Conservation (phyloP, 176 grass and related monocot genomes). For the Puya raimondii region DNA sequence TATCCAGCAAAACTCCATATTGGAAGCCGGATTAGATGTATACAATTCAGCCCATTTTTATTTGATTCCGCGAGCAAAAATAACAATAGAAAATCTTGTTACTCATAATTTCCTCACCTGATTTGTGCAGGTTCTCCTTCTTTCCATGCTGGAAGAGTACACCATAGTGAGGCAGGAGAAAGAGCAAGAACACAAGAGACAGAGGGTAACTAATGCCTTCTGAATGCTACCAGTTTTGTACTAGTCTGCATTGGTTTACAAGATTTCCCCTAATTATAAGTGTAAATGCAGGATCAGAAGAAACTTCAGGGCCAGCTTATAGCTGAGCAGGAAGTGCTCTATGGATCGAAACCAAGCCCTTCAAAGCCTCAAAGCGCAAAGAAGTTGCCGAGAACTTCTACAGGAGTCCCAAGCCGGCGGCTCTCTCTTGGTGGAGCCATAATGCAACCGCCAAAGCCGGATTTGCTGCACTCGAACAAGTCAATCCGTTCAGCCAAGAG, state of each 20-base stretch:
- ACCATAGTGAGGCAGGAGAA: conserved; percentile 36
- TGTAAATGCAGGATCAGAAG: conserved; percentile 46
- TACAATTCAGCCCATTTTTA: no score
- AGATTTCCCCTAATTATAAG: background rate
- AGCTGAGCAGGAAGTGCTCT: conserved; percentile 37
- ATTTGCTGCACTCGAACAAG: conserved; percentile 33
- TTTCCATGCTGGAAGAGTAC: conserved; percentile 52
- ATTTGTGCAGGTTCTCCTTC: conserved; percentile 26
- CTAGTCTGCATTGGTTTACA: background rate
- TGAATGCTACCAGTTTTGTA: background rate
- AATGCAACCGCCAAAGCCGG: conserved; percentile 36
- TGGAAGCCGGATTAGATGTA: no score
- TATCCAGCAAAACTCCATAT: no score
- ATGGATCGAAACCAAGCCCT: conserved; percentile 34
- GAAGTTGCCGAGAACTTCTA: conserved; percentile 39
- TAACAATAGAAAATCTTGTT: background rate
- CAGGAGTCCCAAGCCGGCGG: conserved; percentile 29
- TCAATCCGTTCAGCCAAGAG: conserved; percentile 45
- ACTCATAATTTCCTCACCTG: background rate
- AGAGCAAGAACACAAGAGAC: conserved; percentile 38
- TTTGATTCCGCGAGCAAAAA: background rate
- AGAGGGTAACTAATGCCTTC: conserved; percentile 24
- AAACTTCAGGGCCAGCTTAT: conserved; percentile 42
- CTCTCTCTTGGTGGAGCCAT: conserved; percentile 67
- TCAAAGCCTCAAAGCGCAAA: conserved; percentile 35